Base-by-base conservation (phyloP, 805 yeast genomes). In the Nakazawaea wyomingensis region DNA sequence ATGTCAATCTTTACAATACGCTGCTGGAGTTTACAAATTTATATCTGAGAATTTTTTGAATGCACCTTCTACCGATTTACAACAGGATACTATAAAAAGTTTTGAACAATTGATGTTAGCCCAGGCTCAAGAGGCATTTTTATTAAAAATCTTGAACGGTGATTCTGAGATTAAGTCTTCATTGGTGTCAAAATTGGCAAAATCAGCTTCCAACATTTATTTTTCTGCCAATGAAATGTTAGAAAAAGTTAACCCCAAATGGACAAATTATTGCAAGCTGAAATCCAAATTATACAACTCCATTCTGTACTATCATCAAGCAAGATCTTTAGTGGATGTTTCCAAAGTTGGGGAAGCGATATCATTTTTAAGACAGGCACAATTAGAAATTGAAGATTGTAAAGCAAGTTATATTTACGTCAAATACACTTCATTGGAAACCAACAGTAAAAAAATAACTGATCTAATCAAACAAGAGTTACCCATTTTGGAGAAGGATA, bases 81-180 rank as follows among this genome's bases (percentile, higher is more conserved):
- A 74, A 47, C 84, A 83, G 27, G 77, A 82, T 18, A 79, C 87
- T 0, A 76, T 86, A 8, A 70, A 71, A 33, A 81, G 86, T 28
- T 69, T 91, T 39, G 59, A 71, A 13, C 73, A 72, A 49, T 59
- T 90, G 43, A 78, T 83, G 77, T 66, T 88, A 43, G 93, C 95
- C 0, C 96, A 91, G 59, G 87, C 93, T 3, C 96, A 90, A 57
- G 96, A 93, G 51, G 73, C 84, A 5, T 90, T 91, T 57, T 63
- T 83, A 3, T 58, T 81, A 54, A 82, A 78, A 50, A 76, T 79
- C 7, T 56, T 87, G 29, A 77, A 72, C 43, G 64, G 62, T 3
- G 57, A 64, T 3, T 58, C 57, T 17, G 52, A 60, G 3, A 57
- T 74, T 6, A 84, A 85, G 55, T 78, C 81, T 33, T 76, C 91